These are phyloP conservation scores for Synchytrium microbalum DNA, from an alignment of 371 early-diverging fungal species.

Conservation along the genomic window DNA sequence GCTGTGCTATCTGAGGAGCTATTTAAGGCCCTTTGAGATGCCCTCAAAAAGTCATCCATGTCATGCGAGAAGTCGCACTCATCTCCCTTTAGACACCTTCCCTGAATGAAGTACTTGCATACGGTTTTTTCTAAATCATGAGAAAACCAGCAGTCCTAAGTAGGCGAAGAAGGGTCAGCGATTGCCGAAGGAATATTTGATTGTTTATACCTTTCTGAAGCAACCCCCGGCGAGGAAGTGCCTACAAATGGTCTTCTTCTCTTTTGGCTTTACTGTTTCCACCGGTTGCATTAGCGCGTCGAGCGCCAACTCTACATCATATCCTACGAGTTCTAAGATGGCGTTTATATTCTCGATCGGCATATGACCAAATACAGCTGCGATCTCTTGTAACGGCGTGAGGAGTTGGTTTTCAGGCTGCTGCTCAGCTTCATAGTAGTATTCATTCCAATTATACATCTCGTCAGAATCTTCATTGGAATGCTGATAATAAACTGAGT, in stretches of 20 bases:
- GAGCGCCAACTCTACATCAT: constrained; percentile 22
- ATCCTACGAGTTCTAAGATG: constrained; percentile 15
- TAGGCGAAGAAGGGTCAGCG: too few species aligned
- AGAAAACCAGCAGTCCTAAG: constrained; percentile 75
- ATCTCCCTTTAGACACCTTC: constrained; percentile 60
- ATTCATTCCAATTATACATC: neutral
- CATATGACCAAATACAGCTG: neutral
- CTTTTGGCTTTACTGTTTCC: neutral
- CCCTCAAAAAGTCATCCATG: neutral
- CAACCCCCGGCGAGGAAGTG: constrained; percentile 70
- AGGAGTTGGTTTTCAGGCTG: neutral
- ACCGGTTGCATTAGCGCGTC: constrained; percentile 9
- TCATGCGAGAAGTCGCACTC: constrained; percentile 54
- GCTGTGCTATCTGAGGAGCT: neutral
- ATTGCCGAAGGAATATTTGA: too few species aligned
- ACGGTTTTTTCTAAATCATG: constrained; percentile 63
- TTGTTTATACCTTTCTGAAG: too few species aligned
- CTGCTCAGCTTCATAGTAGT: neutral
- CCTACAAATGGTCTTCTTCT: constrained; percentile 50
- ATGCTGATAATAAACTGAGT: neutral
- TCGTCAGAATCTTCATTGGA: too few species aligned
- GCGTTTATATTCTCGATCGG: constrained; percentile 10
- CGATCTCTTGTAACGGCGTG: neutral
- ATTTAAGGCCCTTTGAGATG: neutral
- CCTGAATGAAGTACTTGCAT: constrained; percentile 70